phyloP scores from a whole-genome alignment of 768 basidiomycete genomes.

The Paxillus involutus region DNA sequence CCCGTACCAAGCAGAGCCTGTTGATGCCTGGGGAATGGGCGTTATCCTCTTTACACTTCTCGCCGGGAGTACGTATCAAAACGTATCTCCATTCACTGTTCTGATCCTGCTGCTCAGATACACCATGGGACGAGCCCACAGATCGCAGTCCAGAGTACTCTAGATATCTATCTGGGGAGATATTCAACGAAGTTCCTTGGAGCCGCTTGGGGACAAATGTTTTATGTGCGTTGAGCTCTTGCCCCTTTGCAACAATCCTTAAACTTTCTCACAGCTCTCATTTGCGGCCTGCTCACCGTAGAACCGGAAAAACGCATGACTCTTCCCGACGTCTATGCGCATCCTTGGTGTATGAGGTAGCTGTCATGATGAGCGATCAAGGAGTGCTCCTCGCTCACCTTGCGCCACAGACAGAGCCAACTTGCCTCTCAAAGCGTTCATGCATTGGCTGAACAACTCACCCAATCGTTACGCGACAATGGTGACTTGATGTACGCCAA shows the following conservation, averaged over 20 bases:
- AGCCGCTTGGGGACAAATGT: conserved; percentile 54
- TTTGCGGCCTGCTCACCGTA: conserved; percentile 73
- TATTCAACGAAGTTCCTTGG: conserved; percentile 83
- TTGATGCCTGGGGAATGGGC: conserved; percentile 96
- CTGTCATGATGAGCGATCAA: conserved; percentile 6
- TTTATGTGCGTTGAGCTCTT: conserved; percentile 52
- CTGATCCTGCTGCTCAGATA: conserved; percentile 53
- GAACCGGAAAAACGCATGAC: conserved; percentile 69
- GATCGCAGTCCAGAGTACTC: conserved; percentile 72
- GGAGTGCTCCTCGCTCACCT: not conserved
- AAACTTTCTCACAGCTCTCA: conserved; percentile 51
- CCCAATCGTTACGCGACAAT: conserved; percentile 59
- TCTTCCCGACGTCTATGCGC: conserved; percentile 51
- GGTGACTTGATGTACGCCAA: conserved; percentile 78
- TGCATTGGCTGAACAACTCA: conserved; percentile 68
- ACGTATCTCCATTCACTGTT: not conserved
- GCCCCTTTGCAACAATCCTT: not conserved
- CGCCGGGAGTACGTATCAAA: conserved; percentile 70
- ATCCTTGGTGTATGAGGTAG: conserved; percentile 78
- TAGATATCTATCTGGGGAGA: conserved; percentile 71
- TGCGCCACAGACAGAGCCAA: conserved; percentile 60
- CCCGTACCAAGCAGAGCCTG: conserved; percentile 86
- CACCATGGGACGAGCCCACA: conserved; percentile 97
- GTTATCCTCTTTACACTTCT: conserved; percentile 92
- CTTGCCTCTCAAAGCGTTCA: conserved; percentile 50